Evolutionary conservation across 2,329 filamentous ascomycete genomes (phyloP), one percentile per base, ranked within the genome.

Genomic region (Apiospora saccharicola): DNA sequence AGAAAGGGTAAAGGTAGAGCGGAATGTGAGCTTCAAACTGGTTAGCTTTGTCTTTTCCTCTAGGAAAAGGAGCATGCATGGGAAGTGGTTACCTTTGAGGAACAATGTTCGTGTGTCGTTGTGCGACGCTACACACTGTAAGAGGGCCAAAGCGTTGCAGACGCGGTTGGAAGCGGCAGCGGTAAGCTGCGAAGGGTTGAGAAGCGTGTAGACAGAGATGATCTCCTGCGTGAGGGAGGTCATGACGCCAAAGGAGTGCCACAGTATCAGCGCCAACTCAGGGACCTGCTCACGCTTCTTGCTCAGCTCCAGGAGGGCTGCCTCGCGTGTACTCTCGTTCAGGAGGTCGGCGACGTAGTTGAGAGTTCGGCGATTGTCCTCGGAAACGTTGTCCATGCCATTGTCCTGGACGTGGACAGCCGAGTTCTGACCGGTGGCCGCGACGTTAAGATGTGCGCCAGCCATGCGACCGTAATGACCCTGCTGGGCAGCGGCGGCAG

Each of bases 161-260:
- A 99, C 96, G 76, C 96, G 89, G 85, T 99, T 99, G 4, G 94
- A 97, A 22, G 96, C 96, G n/a, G 96, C 95, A 3, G 96, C 96
- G 10, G 96, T 99, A 78, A 99, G 90, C 85, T 98, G 96, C 69
- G 95, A 98, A 7, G 96, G 96, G 82, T 98, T 99, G 78, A 99
- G 90, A 5, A 99, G 90, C 41, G 95, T 97, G 81, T 99, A 99
- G 71, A 99, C 96, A 14, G 96, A 98, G 80, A 99, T 99, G 81
- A 99, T 99, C 85, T 99, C 96, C 83, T 98, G 96, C 46, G 98
- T 89, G 34, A 99, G 88, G 71, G 95, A 97, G 67, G 96, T 98
- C 96, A 99, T 99, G 80, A 99, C 96, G 79, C 95, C 96, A 80
- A 98, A 98, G 4, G 96, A 98, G 83, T 99, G 96, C 96, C 96